A percentile compares a stretch with the other conserved stretches of the same genome.
Evolutionary conservation across 768 basidiomycete genomes (phyloP).

Genomic region (Xerocomus spinulosus): DNA sequence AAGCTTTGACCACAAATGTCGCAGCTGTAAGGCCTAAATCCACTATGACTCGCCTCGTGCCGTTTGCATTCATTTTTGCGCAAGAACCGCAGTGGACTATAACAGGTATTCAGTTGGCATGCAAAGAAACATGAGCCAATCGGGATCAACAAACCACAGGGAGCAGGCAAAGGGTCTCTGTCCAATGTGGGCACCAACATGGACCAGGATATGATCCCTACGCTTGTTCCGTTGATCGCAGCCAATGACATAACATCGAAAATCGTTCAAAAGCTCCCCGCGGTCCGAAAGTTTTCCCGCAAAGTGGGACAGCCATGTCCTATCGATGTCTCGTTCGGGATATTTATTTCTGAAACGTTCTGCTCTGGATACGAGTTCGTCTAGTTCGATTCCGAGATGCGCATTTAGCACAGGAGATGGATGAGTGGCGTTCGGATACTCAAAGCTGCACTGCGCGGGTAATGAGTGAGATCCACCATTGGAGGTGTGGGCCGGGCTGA

Average conservation of each 20-base stretch:
- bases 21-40: conserved; percentile 55
- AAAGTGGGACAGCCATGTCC: conserved; percentile 61
- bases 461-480: background rate
- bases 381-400: conserved; percentile 54
- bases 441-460: conserved; percentile 1
- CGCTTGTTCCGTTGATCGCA: conserved; percentile 68
- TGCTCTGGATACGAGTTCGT: conserved; percentile 52
- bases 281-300: conserved; percentile 58
- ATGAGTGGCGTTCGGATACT: background rate
- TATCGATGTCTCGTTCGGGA: conserved; percentile 56
- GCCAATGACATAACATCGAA: conserved; percentile 63
- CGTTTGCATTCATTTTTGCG: conserved; percentile 78
- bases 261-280: conserved; percentile 56
- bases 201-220: conserved; percentile 69
- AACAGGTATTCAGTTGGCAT: conserved; percentile 10
- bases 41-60: conserved; percentile 63
- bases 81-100: conserved; percentile 57
- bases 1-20: conserved; percentile 54
- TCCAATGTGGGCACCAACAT: conserved; percentile 68
- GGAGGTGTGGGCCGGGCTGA: background rate
- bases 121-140: background rate
- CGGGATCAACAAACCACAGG: conserved; percentile 48
- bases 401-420: conserved; percentile 57
- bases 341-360: conserved; percentile 50
- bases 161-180: conserved; percentile 61